These are phyloP conservation scores for Brettanomyces bruxellensis DNA, from an alignment of 805 yeast genomes.

Conservation along the genomic window DNA sequence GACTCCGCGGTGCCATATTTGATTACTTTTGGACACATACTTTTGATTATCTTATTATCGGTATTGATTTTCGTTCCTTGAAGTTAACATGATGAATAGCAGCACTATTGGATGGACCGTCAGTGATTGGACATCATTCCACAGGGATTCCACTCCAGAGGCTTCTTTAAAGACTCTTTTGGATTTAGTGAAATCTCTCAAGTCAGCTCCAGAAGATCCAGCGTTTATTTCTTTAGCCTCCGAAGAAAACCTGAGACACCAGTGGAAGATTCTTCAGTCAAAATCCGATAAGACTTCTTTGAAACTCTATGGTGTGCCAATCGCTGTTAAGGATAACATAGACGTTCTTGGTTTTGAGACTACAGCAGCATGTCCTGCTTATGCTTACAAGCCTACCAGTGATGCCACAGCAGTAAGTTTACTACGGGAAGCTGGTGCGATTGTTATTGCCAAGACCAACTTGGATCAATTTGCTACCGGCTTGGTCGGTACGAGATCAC, in stretches of 20 bases:
- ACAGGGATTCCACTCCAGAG: slow-evolving; percentile 49
- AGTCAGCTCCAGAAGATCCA: slow-evolving; percentile 46
- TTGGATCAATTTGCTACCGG: slow-evolving; percentile 98
- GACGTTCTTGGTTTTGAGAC: slow-evolving; percentile 78
- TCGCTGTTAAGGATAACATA: slow-evolving; percentile 91
- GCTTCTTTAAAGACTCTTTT: slow-evolving; percentile 46
- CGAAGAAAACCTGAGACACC: slow-evolving; percentile 54
- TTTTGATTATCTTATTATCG: too few relatives aligned
- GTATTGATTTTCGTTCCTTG: too few relatives aligned
- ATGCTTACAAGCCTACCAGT: slow-evolving; percentile 51
- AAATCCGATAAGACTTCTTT: slow-evolving; percentile 42
- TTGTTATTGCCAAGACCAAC: slow-evolving; percentile 88
- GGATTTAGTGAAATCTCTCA: slow-evolving; percentile 38
- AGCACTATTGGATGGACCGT: slow-evolving; percentile 66
- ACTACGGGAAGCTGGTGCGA: slow-evolving; percentile 86
- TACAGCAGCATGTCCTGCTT: slow-evolving; percentile 94
- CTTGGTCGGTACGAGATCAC: slow-evolving; percentile 88
- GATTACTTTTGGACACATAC: too few relatives aligned
- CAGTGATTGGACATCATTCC: slow-evolving; percentile 68
- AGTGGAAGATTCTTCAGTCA: slow-evolving; percentile 70
- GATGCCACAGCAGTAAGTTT: slow-evolving; percentile 72
- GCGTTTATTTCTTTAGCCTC: slow-evolving; percentile 88
- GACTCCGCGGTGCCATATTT: too few relatives aligned
- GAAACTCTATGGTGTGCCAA: slow-evolving; percentile 88
- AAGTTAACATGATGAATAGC: neutral